These are phyloP conservation scores for Cystobasidium pallidum DNA, from an alignment of 1,284 basidiomycete genomes.

Conservation along the genomic window DNA sequence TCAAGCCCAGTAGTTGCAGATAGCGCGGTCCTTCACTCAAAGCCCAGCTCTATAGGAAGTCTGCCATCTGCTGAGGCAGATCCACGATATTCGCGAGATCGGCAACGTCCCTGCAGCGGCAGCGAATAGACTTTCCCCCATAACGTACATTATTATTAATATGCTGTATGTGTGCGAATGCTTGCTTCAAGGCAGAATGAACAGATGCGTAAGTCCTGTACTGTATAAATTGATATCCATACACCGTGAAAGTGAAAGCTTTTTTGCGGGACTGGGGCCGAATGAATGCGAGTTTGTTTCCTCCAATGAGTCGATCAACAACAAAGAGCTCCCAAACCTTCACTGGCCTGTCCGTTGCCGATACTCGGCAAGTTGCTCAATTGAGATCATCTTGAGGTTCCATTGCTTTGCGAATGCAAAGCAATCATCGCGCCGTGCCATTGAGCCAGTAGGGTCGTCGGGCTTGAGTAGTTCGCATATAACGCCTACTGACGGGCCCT, in stretches of 20 bases:
- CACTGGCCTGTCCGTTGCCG: constrained; percentile 28
- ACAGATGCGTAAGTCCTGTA: background rate
- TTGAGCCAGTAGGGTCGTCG: constrained; percentile 77
- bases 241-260: background rate
- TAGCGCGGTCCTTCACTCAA: too few relatives aligned
- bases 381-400: constrained; percentile 90
- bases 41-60: too few relatives aligned
- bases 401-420: constrained; percentile 87
- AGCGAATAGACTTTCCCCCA: too few relatives aligned
- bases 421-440: constrained; percentile 94
- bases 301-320: background rate
- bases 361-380: constrained; percentile 67
- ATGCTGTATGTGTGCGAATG: too few relatives aligned
- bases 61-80: too few relatives aligned
- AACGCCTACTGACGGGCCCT: constrained; percentile 71
- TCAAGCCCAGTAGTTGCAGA: too few relatives aligned
- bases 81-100: too few relatives aligned
- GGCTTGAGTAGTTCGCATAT: constrained; percentile 97
- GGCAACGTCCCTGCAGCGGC: too few relatives aligned
- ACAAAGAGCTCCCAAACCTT: background rate
- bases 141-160: too few relatives aligned
- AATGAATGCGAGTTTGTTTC: background rate
- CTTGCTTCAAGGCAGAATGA: background rate
- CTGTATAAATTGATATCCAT: background rate
- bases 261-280: background rate